Base-by-base conservation (phyloP, 768 basidiomycete species). In the Filobasidium floriforme region DNA sequence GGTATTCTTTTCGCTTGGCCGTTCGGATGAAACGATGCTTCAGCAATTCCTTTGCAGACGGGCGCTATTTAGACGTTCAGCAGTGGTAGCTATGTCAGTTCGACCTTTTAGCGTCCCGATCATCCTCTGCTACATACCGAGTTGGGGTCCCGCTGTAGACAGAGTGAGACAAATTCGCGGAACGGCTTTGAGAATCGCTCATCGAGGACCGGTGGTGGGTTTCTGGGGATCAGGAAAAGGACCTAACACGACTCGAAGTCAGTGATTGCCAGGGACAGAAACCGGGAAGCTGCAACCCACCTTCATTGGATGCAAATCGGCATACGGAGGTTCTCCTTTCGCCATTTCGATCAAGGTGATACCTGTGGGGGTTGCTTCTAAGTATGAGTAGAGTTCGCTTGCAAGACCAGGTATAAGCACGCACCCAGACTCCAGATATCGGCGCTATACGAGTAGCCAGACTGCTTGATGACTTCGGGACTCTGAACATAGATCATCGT, bases 261-360 rank as follows among this genome's bases (percentile, higher is more conserved):
- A 37, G 32, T 14, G 55, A 65, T 40, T 11, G 29, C 29, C n/a
- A 19, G 52, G 18, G 6, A 26, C 26, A 4, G 54, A 24, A 4
- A 26, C 22, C 5, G 6, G 54, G 26, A n/a, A 11, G 15, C 26
- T 12, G 19, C 52, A 63, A 71, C 84, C 57, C 64, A 90, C 94
- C 84, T 98, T 98, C 96, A 99, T 98, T 6, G 96, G 96, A 80
- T 99, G 96, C 51, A 98, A 81, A 72, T 98, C 94, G 0, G 96
- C 94, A 74, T 98, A 98, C 1, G 96, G 96, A 43, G 96, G 96
- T 76, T 98, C 94, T 32, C 94, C 94, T 79, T 89, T 93, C 1
- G 96, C 96, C 72, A 99, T 82, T 77, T 99, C 96, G 71, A 98
- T 97, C 37, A 92, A 90, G 7, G 96, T 99, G 69, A 80, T 80